Conservation (phyloP, 129 eudicot genomes). For the Flaveria linearis region DNA sequence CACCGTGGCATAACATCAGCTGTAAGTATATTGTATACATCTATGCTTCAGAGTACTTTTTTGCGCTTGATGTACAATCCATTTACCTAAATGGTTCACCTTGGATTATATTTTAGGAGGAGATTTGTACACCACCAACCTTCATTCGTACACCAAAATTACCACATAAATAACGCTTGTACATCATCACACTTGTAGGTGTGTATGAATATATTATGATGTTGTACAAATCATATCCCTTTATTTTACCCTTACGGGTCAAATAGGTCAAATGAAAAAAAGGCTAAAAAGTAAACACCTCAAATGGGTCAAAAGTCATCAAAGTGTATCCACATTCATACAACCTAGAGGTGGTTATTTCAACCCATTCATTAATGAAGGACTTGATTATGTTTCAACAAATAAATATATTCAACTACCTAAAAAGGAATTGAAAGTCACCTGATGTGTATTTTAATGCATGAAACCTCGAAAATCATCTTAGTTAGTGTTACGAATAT, state of each 20-base stretch:
- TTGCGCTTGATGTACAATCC: not conserved
- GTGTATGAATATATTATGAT: not conserved
- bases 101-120: slow-evolving; percentile 6
- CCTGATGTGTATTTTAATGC: not conserved
- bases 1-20: slow-evolving; percentile 60
- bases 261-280: not conserved
- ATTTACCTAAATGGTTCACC: not conserved
- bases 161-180: not conserved
- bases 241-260: not conserved
- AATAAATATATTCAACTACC: too few relatives aligned
- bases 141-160: not conserved
- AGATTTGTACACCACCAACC: not conserved
- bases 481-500: too few relatives aligned
- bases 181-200: not conserved
- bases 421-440: too few relatives aligned
- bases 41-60: not conserved
- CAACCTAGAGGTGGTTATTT: not conserved
- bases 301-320: not conserved
- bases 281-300: not conserved
- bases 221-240: not conserved
- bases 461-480: not conserved
- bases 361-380: too few relatives aligned
- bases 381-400: too few relatives aligned
- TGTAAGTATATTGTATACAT: slow-evolving; percentile 48
- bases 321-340: slow-evolving; percentile 6